These are phyloP conservation scores for Scolecobasidium constrictum DNA, from an alignment of 2,329 filamentous ascomycete genomes.

Conservation along the genomic window DNA sequence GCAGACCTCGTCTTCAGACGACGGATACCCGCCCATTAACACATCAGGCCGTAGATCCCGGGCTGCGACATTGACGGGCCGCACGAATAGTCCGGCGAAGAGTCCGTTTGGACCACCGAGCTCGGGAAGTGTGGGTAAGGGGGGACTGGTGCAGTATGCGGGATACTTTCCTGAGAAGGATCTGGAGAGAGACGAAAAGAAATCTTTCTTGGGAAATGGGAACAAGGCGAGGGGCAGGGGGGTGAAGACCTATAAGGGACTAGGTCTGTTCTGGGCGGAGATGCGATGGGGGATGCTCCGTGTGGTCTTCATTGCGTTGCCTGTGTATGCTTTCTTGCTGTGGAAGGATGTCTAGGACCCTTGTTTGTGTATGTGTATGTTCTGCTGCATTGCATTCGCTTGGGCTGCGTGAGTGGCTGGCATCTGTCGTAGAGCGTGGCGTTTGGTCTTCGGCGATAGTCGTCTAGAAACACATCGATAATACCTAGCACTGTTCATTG, in stretches of 20 bases:
- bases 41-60: constrained; percentile 15
- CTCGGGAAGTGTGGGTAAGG: constrained; percentile 12
- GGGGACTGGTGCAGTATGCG: constrained; percentile 29
- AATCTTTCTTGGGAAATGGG: constrained; percentile 18
- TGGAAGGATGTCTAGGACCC: background rate
- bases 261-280: constrained; percentile 45
- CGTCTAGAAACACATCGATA: too few relatives aligned
- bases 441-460: too few relatives aligned
- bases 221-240: constrained; percentile 16
- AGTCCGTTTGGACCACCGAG: constrained; percentile 22
- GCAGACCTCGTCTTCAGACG: constrained; percentile 10
- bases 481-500: too few relatives aligned
- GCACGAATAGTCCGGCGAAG: constrained; percentile 27
- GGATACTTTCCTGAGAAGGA: constrained; percentile 25
- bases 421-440: too few relatives aligned
- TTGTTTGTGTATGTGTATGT: too few relatives aligned
- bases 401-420: too few relatives aligned
- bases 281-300: constrained; percentile 50
- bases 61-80: constrained; percentile 17
- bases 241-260: constrained; percentile 15
- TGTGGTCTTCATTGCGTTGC: constrained; percentile 51
- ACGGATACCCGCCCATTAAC: constrained; percentile 10
- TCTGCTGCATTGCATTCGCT: too few relatives aligned
- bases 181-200: constrained; percentile 21
- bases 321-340: constrained; percentile 47